Percentiles rank a stretch among this genome's conserved stretches.
Evolutionary conservation across 2,329 filamentous ascomycete species (phyloP).

Genomic region (Claviceps sp.): DNA sequence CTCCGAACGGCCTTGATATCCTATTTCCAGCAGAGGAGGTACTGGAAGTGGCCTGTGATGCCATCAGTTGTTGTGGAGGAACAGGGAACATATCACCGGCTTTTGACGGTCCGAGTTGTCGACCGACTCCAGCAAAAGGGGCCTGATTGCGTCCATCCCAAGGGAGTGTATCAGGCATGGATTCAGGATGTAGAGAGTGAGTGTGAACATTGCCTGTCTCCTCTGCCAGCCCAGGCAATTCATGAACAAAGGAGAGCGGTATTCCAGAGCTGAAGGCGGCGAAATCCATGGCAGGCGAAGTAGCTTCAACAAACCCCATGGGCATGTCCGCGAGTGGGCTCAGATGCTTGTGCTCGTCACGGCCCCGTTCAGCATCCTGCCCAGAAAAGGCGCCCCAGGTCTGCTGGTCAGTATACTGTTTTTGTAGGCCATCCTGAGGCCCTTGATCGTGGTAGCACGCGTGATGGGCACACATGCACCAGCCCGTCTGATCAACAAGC

Average conservation of each 20-base stretch:
- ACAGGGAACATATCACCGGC: slow-evolving; percentile 27
- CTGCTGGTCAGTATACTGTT: slow-evolving; percentile 11
- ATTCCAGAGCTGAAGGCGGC: slow-evolving; percentile 19
- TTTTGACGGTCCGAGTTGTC: slow-evolving; percentile 1
- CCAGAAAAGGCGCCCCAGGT: slow-evolving; percentile 13
- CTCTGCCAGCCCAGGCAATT: slow-evolving; percentile 15
- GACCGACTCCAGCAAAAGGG: slow-evolving; percentile 19
- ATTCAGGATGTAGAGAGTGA: slow-evolving; percentile 20
- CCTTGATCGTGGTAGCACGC: slow-evolving; percentile 46
- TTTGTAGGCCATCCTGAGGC: slow-evolving; percentile 8
- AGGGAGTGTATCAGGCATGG: slow-evolving; percentile 42
- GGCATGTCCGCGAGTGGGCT: slow-evolving; percentile 39
- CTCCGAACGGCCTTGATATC: slow-evolving; percentile 42
- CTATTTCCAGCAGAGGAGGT: slow-evolving; percentile 35
- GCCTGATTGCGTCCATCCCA: slow-evolving; percentile 31
- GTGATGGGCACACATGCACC: slow-evolving; percentile 51
- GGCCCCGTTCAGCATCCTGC: slow-evolving; percentile 42
- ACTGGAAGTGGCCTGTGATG: slow-evolving; percentile 39
- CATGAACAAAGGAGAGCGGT: slow-evolving; percentile 22
- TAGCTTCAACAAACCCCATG: slow-evolving; percentile 23
- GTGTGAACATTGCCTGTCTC: slow-evolving; percentile 12
- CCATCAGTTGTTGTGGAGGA: slow-evolving; percentile 35
- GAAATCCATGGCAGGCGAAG: slow-evolving; percentile 27
- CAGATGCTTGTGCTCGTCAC: slow-evolving; percentile 33
- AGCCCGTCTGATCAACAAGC: slow-evolving; percentile 30